Base-by-base conservation (phyloP, 2,329 filamentous ascomycete species). In the Rasamsonia emersonii region DNA sequence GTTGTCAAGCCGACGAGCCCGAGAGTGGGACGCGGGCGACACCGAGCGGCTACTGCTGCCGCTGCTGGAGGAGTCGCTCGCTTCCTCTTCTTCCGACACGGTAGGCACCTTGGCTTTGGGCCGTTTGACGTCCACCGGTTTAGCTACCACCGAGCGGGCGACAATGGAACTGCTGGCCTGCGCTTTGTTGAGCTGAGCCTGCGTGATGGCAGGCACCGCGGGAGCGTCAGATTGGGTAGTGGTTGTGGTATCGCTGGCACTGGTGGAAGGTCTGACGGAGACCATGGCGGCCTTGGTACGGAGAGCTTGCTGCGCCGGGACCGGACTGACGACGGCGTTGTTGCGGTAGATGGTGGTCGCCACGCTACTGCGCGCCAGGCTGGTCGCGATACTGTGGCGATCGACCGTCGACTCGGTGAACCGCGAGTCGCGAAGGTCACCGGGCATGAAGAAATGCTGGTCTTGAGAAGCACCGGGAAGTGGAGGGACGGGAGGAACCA, bases 261-360 rank as follows among this genome's bases (percentile, higher is more conserved):
- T 75, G 35, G 67, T 70, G 13, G 71, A 73, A 35, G 82, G 82
- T 59, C 86, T 91, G 43, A 98, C 86, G 49, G 85, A 94, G 54
- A 98, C 86, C 52, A 96, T 80, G 20, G 86, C 88, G 7, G 91
- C 86, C 61, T 91, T 93, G 42, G 82, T 83, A 39, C 86, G 77
- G 53, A 89, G 82, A 37, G 85, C 82, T 32, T 86, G 91, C 50
- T 91, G 86, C 1, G 86, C 86, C 1, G 88, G 81, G 35, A 80
- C 64, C 2, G 68, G 82, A 53, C 70, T 86, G 46, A 94, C 76
- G 32, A 93, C 77, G 10, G 85, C 86, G 50, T 93, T 86, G 64
- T 88, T 89, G 44, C 86, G 83, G 54, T 95, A 96, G 32, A 94
- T 86, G 13, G 89, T 95, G 1, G 88, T 94, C 3, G 86, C 88